Conservation (phyloP, 305 asterid genomes). For the Fraxinus sp. region DNA sequence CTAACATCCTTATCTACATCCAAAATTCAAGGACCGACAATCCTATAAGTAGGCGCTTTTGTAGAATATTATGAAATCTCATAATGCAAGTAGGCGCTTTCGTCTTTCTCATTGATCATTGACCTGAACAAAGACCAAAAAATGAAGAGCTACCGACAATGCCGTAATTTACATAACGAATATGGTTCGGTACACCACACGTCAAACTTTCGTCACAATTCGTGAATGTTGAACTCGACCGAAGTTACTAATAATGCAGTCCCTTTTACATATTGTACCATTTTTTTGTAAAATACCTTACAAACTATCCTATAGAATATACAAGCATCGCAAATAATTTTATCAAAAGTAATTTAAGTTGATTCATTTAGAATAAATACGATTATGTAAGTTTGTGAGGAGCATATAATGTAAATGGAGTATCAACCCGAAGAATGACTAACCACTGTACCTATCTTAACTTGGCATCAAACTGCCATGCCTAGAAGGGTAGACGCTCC, state of each 20-base stretch:
- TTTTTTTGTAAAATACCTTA: neutral
- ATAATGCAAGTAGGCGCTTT: neutral
- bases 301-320: neutral
- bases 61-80: neutral
- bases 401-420: neutral
- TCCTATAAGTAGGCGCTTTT: neutral
- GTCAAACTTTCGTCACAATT: neutral
- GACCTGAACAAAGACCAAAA: neutral
- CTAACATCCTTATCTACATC: neutral
- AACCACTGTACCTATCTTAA: no score
- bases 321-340: neutral
- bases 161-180: neutral
- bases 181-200: neutral
- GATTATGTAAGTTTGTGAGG: neutral
- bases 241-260: neutral
- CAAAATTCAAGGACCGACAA: neutral
- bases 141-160: neutral
- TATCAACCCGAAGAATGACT: no score
- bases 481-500: no score
- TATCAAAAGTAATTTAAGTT: neutral
- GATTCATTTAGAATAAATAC: no score
- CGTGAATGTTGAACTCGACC: neutral
- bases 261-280: neutral
- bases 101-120: neutral
- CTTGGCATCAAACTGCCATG: no score